Evolutionary conservation across 768 basidiomycete genomes (phyloP), one percentile per base, ranked within the genome.

Genomic region (Kwoniella botswanensis): DNA sequence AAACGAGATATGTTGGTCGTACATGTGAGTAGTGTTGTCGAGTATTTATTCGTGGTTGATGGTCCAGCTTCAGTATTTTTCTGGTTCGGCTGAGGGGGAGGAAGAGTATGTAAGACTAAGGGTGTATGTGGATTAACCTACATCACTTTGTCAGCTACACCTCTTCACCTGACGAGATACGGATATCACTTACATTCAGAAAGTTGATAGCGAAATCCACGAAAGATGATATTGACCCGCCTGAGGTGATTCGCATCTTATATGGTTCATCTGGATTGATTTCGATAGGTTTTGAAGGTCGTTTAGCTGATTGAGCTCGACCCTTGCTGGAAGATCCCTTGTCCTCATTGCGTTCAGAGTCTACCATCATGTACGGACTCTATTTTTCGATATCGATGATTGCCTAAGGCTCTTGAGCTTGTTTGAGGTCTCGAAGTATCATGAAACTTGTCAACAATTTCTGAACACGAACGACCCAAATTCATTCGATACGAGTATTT

Each of bases 1-100:
- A 95, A 86, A 0, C 90, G 88, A 0, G 92, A 89, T 4, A 88
- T 86, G 9, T 84, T 79, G 0, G 84, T 65, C 1, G 77, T 80
- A 22, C 76, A 74, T 15, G 75, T 70, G 15, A 76, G 71, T 7
- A 80, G 69, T 29, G 66, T 65, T 65, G 41, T 68, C 15, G 68
- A 75, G 11, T 70, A 44, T 26, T n/a, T 41, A 15, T 1, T n/a
- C 7, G 29, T 11, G 7, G 44, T 43, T 18, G 59, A 62, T 7
- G 68, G 46, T 60, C 41, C 43, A 26, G 61, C 43, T 67, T 29
- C 68, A 12, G 29, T 9, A 15, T 53, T 18, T 22, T 58, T n/a
- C 13, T 21, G 22, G 52, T 44, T 53, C 21, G 26, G 35, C 18
- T 66, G 52, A n/a, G 57, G 18, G 2, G 63, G 60, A 4, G 78